Evolutionary conservation across 768 basidiomycete species (phyloP), one percentile per base, ranked within the genome.

Genomic region (Auriculariales sp.): DNA sequence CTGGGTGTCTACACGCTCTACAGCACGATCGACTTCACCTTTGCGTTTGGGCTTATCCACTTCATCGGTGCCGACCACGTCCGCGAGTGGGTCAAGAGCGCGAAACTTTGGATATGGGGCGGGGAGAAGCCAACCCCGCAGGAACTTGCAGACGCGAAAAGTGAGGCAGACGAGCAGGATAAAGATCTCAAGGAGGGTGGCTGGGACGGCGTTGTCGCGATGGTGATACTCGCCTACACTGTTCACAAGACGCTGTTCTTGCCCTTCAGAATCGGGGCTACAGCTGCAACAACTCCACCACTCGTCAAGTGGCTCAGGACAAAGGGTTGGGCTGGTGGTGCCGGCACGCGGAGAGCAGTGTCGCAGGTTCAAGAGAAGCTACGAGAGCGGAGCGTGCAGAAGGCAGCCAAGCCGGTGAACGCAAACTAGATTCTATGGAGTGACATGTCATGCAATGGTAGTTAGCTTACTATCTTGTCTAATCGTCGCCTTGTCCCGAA

Each of bases 201-300:
- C 1, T 73, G 79, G 6, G 84, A 87, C 61, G 80, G 87, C 14
- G 68, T 95, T 15, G 93, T 89, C 64, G 91, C 94, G 25, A 93
- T 95, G 79, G 65, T 95, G 25, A 77, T 89, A 0, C 69, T 98
- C 57, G 94, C 95, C 3, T 99, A 93, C 65, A 83, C 86, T 17
- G 78, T 99, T 48, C 95, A 99, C 75, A 99, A 99, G 69, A 94
- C 89, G 0, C 59, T 90, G 1, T 86, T 97, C 60, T 62, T 98
- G 19, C 95, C 95, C 7, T 64, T 99, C 22, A 71, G 95, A 33
- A 77, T 95, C 0, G 95, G 91, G 0, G 65, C 93, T 54, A 97
- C 94, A 0, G 90, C 87, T 1, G 81, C 79, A 1, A 66, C 87
- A 47, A 94, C 92, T 0, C 92, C 92, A 0, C 73, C 73, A 55